Evolutionary conservation across 306 rosid species (phyloP), one percentile per base, ranked within the genome.

Genomic region (Cercis canadensis): DNA sequence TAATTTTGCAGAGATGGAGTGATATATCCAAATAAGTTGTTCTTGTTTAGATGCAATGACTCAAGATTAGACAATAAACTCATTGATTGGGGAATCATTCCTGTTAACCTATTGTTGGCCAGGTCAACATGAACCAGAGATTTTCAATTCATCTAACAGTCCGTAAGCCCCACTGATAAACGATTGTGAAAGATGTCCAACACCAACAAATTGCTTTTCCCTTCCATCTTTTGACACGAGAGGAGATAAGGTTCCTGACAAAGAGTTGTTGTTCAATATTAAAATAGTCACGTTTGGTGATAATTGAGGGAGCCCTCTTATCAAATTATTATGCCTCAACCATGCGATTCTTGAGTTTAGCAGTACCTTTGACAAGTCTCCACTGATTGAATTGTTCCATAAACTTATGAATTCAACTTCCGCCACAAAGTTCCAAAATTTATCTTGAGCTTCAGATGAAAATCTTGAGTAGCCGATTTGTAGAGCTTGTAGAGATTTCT

Each of bases 191-290:
- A 77, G 37, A 56, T 37, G 4, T 69, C 62, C 57, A 77, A 11
- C 18, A 69, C 43, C 15, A 33, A n/a, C 46, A 70, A 63, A 0
- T 8, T 2, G 29, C 15, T 46, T 6, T 10, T 77, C 54, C 72
- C 66, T 3, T 3, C 62, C 32, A 62, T 16, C 31, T 51, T 0
- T 1, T 51, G 56, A 19, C 56, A 51, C 8, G 32, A 29, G 44
- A 11, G 2, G 14, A 54, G 81, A 64, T 19, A 69, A 54, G 15
- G 81, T 65, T 19, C 81, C 76, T 6, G 76, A 62, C 55, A 77
- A 77, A 0, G 0, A 8, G 29, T 77, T 62, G 13, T 70, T 50
- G 2, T 34, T 21, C 1, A 69, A 18, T 34, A 44, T 41, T 8
- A 70, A 4, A 0, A 8, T 5, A 4, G 60, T n/a, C 2, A 77